Percentiles rank a stretch among this genome's conserved stretches.
Evolutionary conservation across 371 early-diverging fungal genomes (phyloP).

Genomic region (Mortierella sp.): DNA sequence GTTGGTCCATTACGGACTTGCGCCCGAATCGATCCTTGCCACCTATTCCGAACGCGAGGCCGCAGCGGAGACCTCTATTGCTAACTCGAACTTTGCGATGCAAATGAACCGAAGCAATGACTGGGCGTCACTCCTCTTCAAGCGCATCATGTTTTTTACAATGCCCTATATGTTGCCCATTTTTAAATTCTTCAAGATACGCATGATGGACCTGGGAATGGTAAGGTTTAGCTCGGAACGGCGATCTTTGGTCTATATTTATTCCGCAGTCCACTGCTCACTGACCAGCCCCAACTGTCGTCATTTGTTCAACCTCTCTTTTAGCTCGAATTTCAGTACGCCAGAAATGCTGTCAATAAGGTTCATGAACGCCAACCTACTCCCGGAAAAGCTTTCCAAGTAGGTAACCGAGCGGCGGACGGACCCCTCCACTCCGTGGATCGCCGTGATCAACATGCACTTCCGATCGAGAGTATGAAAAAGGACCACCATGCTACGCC

Average conservation of each 20-base stretch:
- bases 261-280: background rate
- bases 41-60: constrained; percentile 37
- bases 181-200: background rate
- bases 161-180: constrained; percentile 1
- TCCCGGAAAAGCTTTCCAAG: constrained; percentile 11
- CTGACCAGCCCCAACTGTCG: background rate
- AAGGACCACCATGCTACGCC: background rate
- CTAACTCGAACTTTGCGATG: constrained; percentile 13
- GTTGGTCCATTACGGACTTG: constrained; percentile 30
- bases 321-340: constrained; percentile 24
- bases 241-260: background rate
- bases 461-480: background rate
- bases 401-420: constrained; percentile 34
- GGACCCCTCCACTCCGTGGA: constrained; percentile 5
- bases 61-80: constrained; percentile 25
- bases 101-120: background rate
- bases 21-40: constrained; percentile 11
- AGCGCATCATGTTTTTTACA: background rate
- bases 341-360: constrained; percentile 19
- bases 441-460: background rate
- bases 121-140: background rate
- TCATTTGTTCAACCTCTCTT: background rate
- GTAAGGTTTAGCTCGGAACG: constrained; percentile 10
- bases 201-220: constrained; percentile 21
- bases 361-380: constrained; percentile 4